These are phyloP conservation scores for Penicillium parvum DNA, from an alignment of 495 filamentous ascomycete genomes.

Conservation along the genomic window DNA sequence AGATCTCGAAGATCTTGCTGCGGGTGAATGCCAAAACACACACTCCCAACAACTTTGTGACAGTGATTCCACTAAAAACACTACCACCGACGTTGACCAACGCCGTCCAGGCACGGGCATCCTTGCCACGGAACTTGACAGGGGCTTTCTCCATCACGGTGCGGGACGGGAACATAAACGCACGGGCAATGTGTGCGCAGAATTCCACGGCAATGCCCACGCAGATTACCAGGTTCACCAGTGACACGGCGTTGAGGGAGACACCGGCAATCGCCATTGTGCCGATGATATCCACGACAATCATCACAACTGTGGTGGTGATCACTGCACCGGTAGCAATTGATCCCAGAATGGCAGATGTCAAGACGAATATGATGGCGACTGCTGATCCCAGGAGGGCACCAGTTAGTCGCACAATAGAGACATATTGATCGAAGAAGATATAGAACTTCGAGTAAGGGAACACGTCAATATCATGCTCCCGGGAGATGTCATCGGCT, in stretches of 20 bases:
- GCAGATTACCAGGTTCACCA: conserved; percentile 97
- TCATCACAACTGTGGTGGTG: conserved; percentile 84
- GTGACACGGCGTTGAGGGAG: conserved; percentile 89
- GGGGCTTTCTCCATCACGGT: conserved; percentile 69
- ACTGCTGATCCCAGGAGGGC: conserved; percentile 78
- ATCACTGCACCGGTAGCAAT: conserved; percentile 76
- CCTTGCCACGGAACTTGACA: conserved; percentile 63
- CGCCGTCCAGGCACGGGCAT: conserved; percentile 85
- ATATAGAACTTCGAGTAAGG: conserved; percentile 96
- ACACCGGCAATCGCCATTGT: conserved; percentile 86
- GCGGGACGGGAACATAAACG: conserved; percentile 86
- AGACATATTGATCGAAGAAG: conserved; percentile 95
- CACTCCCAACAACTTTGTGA: conserved; percentile 93
- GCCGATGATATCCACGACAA: conserved; percentile 88
- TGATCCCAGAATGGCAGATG: conserved; percentile 77
- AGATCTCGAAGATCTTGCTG: conserved; percentile 99
- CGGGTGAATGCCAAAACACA: conserved; percentile 88
- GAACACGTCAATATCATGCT: conserved; percentile 74
- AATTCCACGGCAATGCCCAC: conserved; percentile 96
- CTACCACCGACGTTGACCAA: conserved; percentile 89
- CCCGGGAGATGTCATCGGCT: conserved; percentile 61
- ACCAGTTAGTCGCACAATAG: conserved; percentile 73
- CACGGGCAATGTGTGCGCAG: conserved; percentile 92
- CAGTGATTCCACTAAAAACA: conserved; percentile 92
- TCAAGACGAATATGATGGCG: conserved; percentile 74